Evolutionary conservation across 257 asterid species (phyloP), one percentile per base, ranked within the genome.

Genomic region (Salvia miltiorrhiza): DNA sequence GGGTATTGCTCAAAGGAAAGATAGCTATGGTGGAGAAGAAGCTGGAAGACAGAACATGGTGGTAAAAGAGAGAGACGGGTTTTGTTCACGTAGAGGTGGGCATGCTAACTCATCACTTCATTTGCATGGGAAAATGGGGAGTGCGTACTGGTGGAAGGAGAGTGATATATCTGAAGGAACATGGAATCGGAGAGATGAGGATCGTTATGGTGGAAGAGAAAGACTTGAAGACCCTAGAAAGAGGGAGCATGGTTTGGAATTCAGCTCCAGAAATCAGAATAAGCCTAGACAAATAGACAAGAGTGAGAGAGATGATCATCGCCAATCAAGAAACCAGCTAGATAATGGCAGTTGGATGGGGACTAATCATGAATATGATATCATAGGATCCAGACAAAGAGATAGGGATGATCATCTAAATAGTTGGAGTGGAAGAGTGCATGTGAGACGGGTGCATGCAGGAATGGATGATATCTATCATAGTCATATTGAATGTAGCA

Each of bases 161-260:
- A 70, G 77, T 61, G 90, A 90, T 78, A 74, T 70, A 57, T 72
- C 86, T 59, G 98, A 85, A 71, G 90, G 85, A 79, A 79, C 77
- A 77, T 84, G 86, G 79, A 95, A 73, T 48, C 69, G 84, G 65
- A 88, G 90, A 76, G 93, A 88, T 24, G 95, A 85, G 30, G 90
- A 85, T 72, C 67, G 70, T 76, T 84, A 76, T 60, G 86, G 84
- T 48, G 84, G 90, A 72, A 80, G 87, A 78, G 47, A 65, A 55
- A 87, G 87, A 82, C 72, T 67, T 67, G 90, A 88, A 73, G 95
- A 93, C 65, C 32, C 74, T 1, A 81, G 89, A 73, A 88, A 81
- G 76, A 80, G 92, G 79, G 95, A 84, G 60, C 85, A 77, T 43
- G 81, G 78, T 67, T 86, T 81, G 32, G 95, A 90, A 67, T 67